Conservation (phyloP, 1,139 yeast genomes). For the Kodamaea arcana region DNA sequence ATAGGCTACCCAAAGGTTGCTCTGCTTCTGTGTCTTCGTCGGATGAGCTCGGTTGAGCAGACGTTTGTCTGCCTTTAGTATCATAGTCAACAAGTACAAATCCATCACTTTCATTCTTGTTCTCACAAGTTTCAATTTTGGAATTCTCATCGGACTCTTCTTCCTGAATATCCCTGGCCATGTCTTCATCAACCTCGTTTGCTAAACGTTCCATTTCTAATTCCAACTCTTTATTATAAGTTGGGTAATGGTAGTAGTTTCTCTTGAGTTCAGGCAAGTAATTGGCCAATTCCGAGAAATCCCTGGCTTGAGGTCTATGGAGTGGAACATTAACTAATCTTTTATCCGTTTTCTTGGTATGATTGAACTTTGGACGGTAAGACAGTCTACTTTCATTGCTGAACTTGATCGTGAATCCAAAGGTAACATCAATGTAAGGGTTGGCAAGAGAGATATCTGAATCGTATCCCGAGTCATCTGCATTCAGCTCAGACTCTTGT, state of each 20-base stretch:
- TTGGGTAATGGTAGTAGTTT: slow-evolving; percentile 30
- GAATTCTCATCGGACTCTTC: slow-evolving; percentile 11
- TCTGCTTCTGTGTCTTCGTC: slow-evolving; percentile 21
- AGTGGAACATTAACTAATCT: slow-evolving; percentile 25
- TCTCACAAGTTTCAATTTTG: slow-evolving; percentile 29
- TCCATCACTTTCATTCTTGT: slow-evolving; percentile 20
- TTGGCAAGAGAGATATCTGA: slow-evolving; percentile 51
- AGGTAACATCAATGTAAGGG: slow-evolving; percentile 47
- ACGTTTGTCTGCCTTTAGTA: slow-evolving; percentile 4
- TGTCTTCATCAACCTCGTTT: not conserved
- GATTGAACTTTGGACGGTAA: slow-evolving; percentile 7
- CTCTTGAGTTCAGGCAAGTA: slow-evolving; percentile 27
- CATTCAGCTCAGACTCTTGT: slow-evolving; percentile 8
- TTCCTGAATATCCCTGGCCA: slow-evolving; percentile 10
- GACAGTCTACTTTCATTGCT: slow-evolving; percentile 10
- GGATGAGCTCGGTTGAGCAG: slow-evolving; percentile 10
- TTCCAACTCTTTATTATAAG: slow-evolving; percentile 13
- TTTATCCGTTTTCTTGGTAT: slow-evolving; percentile 6
- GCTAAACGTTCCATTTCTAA: slow-evolving; percentile 16
- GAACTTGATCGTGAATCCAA: slow-evolving; percentile 47
- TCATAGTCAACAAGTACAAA: slow-evolving; percentile 19
- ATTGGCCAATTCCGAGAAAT: slow-evolving; percentile 25
- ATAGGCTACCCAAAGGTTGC: slow-evolving; percentile 17
- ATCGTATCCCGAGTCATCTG: slow-evolving; percentile 27
- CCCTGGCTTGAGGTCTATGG: slow-evolving; percentile 27